Evolutionary conservation across 306 rosid genomes (phyloP).

Genomic region (Fragaria iinumae): DNA sequence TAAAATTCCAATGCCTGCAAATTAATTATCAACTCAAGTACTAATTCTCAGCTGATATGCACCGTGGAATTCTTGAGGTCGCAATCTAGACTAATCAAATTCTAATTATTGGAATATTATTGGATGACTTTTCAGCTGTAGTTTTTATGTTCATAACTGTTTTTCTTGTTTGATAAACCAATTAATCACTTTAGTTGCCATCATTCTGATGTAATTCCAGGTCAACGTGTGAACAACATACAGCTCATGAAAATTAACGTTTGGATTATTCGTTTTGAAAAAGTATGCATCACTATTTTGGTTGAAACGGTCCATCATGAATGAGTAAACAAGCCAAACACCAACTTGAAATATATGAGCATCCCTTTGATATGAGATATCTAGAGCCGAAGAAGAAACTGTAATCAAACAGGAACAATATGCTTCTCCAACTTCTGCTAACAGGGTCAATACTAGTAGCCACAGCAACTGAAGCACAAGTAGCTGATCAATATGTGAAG

Average conservation of each 20-base stretch:
- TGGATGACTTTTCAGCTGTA: not conserved
- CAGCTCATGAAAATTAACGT: not conserved
- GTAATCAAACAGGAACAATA: not conserved
- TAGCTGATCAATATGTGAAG: not conserved
- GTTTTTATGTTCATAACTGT: not conserved
- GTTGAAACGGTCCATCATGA: not conserved
- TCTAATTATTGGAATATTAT: not conserved
- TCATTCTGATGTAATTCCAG: not conserved
- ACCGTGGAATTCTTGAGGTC: not conserved
- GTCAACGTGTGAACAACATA: not conserved
- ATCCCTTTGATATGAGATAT: not conserved
- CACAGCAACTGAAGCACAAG: not conserved
- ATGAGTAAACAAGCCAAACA: not conserved
- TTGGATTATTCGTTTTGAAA: not conserved
- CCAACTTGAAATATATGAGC: not conserved
- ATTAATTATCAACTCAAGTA: not conserved
- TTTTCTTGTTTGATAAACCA: not conserved
- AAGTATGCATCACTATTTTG: not conserved
- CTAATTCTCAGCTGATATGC: not conserved
- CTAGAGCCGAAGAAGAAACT: not conserved
- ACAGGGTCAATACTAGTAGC: not conserved
- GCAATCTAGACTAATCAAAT: not conserved
- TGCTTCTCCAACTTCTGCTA: not conserved
- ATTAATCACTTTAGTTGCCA: not conserved
- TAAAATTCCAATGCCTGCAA: not conserved